Percentiles rank a stretch among this genome's conserved stretches.
Conservation (phyloP, 2,329 filamentous ascomycete genomes). For the Metarhizium brunneum region DNA sequence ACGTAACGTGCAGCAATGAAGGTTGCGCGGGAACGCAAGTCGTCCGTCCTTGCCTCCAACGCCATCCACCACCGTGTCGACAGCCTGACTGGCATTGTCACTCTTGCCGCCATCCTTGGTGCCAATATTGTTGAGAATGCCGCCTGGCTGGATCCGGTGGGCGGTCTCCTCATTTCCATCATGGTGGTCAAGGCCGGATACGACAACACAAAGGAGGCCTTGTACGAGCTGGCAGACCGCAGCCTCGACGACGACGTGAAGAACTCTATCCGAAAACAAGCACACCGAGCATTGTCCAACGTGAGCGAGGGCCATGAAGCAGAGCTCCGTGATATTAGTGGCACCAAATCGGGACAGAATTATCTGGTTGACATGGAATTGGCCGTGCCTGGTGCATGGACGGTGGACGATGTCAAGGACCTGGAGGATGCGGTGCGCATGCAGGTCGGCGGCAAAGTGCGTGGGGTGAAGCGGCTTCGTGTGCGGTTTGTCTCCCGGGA, state of each 20-base stretch:
- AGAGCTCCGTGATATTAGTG: constrained; percentile 69
- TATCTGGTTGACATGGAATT: constrained; percentile 88
- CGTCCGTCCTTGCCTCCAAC: constrained; percentile 90
- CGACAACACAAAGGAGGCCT: constrained; percentile 71
- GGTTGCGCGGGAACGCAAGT: constrained; percentile 86
- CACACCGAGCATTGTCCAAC: constrained; percentile 46
- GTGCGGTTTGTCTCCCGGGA: constrained; percentile 74
- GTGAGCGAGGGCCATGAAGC: constrained; percentile 48
- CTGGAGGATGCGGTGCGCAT: constrained; percentile 69
- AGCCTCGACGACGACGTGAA: constrained; percentile 81
- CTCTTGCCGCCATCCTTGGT: constrained; percentile 77
- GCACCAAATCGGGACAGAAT: constrained; percentile 93
- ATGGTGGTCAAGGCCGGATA: constrained; percentile 89
- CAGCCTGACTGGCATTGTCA: constrained; percentile 89
- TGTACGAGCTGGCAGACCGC: constrained; percentile 86
- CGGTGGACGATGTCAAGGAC: constrained; percentile 57
- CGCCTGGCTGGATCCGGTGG: constrained; percentile 88
- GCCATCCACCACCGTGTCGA: constrained; percentile 95
- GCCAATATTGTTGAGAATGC: constrained; percentile 81
- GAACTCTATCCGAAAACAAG: constrained; percentile 57
- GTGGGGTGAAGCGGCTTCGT: constrained; percentile 74
- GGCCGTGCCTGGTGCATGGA: constrained; percentile 68
- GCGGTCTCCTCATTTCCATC: constrained; percentile 82
- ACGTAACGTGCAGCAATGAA: constrained; percentile 64
- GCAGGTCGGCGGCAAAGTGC: constrained; percentile 64